phyloP scores from a whole-genome alignment of 116 monocot genomes.

The Phalaenopsis hybrid region DNA sequence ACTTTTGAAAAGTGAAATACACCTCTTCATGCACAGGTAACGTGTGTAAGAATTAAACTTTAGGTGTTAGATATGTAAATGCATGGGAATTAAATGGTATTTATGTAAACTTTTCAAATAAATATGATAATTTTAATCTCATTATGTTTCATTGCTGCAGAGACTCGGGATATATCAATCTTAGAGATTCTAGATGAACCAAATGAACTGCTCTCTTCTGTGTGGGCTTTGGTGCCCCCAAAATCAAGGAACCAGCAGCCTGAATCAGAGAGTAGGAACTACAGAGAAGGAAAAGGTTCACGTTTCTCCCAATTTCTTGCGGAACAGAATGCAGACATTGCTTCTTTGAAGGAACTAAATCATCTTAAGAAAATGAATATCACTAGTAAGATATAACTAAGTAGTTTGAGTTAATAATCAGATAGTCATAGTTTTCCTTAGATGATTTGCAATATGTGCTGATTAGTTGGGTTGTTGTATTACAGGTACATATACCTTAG shows the following conservation, averaged over 20 bases:
- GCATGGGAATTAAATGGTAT: too few species aligned
- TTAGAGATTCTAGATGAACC: constrained; percentile 49
- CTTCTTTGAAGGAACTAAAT: constrained; percentile 14
- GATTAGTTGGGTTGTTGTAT: too few species aligned
- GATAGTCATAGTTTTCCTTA: too few species aligned
- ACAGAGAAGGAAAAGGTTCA: constrained; percentile 47
- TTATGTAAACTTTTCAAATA: too few species aligned
- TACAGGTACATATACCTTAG: too few species aligned
- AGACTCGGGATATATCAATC: constrained; percentile 29
- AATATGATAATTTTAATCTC: background rate
- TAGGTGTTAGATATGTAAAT: too few species aligned
- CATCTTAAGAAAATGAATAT: constrained; percentile 15
- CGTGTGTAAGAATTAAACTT: too few species aligned
- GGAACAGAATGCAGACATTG: constrained; percentile 31
- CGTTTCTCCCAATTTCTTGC: constrained; percentile 66
- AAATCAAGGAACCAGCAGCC: constrained; percentile 12
- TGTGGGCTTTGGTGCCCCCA: constrained; percentile 73
- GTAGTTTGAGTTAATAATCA: too few species aligned
- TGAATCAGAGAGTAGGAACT: constrained; percentile 14
- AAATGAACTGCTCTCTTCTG: constrained; percentile 55
- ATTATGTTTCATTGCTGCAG: constrained; percentile 22
- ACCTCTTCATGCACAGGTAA: too few species aligned
- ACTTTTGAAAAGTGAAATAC: too few species aligned
- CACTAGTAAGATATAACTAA: constrained; percentile 31
- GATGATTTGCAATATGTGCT: too few species aligned